These are phyloP conservation scores for Fusarium sp. DNA, from an alignment of 2,329 filamentous ascomycete species.

Conservation along the genomic window DNA sequence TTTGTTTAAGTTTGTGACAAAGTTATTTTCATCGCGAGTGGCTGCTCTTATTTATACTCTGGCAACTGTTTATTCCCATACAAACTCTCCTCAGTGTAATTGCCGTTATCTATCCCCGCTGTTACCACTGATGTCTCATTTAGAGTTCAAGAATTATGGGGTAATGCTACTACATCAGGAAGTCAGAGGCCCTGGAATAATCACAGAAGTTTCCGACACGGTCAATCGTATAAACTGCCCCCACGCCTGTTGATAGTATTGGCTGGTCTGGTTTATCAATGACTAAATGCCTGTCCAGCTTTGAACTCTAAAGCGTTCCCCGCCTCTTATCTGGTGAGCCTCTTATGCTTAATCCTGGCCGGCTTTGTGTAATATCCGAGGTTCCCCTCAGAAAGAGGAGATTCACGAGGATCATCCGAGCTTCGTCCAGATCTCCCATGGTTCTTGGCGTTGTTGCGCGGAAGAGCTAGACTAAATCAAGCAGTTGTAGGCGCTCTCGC, in stretches of 20 bases:
- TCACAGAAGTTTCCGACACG: background rate
- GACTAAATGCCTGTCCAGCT: background rate
- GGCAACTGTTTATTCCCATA: background rate
- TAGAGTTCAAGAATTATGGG: background rate
- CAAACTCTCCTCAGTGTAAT: background rate
- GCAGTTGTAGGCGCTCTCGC: background rate
- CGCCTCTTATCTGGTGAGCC: background rate
- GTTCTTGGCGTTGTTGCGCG: background rate
- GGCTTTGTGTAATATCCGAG: background rate
- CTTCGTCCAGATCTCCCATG: background rate
- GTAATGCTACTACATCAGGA: background rate
- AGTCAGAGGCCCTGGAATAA: background rate
- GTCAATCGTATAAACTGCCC: background rate
- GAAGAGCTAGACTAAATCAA: background rate
- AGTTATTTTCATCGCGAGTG: background rate
- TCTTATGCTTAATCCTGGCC: background rate
- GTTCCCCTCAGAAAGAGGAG: background rate
- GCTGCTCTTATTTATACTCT: background rate
- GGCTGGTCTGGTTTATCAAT: background rate
- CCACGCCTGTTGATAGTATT: background rate
- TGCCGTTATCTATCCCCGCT: background rate
- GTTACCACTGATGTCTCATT: background rate
- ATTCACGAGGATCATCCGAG: background rate
- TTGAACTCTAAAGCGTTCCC: background rate
- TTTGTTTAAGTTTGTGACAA: background rate